phyloP scores from a whole-genome alignment of 176 grass and related monocot genomes.

The Lolium perenne region DNA sequence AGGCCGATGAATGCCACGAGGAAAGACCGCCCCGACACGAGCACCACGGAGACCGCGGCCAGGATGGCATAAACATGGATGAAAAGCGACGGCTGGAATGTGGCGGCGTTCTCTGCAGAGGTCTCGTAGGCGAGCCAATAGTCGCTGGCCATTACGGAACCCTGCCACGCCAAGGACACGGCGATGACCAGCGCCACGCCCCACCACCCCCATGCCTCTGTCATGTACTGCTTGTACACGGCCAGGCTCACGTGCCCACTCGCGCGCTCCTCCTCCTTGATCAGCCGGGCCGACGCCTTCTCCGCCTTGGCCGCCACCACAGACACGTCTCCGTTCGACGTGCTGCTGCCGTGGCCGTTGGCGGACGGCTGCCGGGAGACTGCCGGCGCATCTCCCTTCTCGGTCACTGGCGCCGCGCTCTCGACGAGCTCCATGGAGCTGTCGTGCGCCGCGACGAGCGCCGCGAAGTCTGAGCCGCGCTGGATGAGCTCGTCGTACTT shows the following conservation, averaged over 20 bases:
- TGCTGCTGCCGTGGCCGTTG: neutral
- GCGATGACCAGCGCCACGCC: slow-evolving; percentile 52
- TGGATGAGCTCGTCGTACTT: slow-evolving; percentile 78
- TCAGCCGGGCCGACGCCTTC: slow-evolving; percentile 75
- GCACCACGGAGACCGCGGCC: slow-evolving; percentile 52
- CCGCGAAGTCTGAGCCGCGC: slow-evolving; percentile 64
- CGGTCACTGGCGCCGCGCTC: slow-evolving; percentile 38
- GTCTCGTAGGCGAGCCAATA: slow-evolving; percentile 95
- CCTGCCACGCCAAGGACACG: slow-evolving; percentile 64
- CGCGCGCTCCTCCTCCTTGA: slow-evolving; percentile 85
- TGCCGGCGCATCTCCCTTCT: slow-evolving; percentile 33
- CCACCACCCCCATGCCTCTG: slow-evolving; percentile 92
- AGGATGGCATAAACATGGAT: slow-evolving; percentile 72
- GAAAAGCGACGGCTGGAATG: slow-evolving; percentile 65
- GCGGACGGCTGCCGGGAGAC: slow-evolving; percentile 49
- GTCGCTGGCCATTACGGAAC: slow-evolving; percentile 74
- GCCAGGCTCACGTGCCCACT: slow-evolving; percentile 77
- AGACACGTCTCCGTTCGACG: slow-evolving; percentile 27
- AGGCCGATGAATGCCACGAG: slow-evolving; percentile 78
- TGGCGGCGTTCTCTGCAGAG: slow-evolving; percentile 45
- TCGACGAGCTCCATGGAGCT: slow-evolving; percentile 98
- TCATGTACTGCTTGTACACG: slow-evolving; percentile 85
- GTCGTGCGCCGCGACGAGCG: slow-evolving; percentile 83
- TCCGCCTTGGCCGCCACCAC: slow-evolving; percentile 54
- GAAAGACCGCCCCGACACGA: slow-evolving; percentile 59